These are phyloP conservation scores for Trichoderma harzianum DNA, from an alignment of 2,329 filamentous ascomycete genomes.

Conservation along the genomic window DNA sequence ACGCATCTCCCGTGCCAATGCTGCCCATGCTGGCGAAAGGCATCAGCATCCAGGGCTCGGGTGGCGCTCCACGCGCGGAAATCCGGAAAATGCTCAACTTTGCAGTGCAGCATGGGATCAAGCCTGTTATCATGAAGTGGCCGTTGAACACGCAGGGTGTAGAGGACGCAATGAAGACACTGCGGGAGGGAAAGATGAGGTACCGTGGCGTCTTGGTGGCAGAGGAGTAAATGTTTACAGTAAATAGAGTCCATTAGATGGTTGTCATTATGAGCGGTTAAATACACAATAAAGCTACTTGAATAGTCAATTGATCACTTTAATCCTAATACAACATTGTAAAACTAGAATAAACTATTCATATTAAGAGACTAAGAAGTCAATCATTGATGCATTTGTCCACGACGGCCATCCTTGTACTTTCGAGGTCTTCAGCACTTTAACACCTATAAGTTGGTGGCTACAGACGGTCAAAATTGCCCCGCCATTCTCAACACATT, in stretches of 20 bases:
- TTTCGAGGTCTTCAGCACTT: neutral
- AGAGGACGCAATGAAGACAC: neutral
- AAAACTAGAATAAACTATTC: neutral
- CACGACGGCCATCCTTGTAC: neutral
- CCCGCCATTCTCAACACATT: neutral
- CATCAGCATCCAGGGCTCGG: conserved; percentile 8
- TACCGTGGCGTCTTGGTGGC: conserved; percentile 11
- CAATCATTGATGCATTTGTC: neutral
- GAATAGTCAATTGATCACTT: neutral
- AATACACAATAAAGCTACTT: neutral
- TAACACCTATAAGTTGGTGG: neutral
- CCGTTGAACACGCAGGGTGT: neutral
- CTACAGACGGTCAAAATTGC: neutral
- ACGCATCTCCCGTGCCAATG: neutral
- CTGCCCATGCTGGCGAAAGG: neutral
- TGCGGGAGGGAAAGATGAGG: conserved; percentile 11
- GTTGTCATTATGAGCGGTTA: neutral
- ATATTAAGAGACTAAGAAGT: neutral
- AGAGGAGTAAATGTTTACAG: neutral
- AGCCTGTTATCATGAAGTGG: conserved; percentile 5
- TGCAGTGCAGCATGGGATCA: neutral
- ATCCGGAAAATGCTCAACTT: conserved; percentile 7
- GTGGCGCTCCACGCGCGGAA: neutral
- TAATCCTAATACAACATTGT: neutral
- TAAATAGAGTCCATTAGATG: neutral